Conservation (phyloP, 257 asterid genomes). For the Fraxinus quadrangulata region DNA sequence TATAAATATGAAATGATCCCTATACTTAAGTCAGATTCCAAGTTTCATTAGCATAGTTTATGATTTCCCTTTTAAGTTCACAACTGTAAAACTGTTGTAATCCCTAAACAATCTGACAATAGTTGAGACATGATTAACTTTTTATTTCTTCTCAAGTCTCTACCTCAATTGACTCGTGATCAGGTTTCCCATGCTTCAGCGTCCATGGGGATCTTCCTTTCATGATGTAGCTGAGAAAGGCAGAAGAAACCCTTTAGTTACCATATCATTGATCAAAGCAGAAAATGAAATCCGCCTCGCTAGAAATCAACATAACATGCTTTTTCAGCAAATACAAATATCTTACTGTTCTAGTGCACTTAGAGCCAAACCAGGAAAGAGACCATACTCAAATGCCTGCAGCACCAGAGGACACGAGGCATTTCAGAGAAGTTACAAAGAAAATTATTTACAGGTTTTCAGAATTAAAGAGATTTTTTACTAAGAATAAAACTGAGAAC, state of each 20-base stretch:
- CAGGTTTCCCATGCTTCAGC: slow-evolving; percentile 90
- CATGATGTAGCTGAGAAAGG: slow-evolving; percentile 66
- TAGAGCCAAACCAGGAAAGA: slow-evolving; percentile 81
- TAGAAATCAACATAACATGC: not conserved
- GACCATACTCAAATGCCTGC: slow-evolving; percentile 95
- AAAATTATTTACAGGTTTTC: not conserved
- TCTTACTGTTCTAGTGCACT: slow-evolving; percentile 90
- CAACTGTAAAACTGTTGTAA: not conserved
- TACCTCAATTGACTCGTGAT: slow-evolving; percentile 82
- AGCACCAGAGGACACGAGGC: slow-evolving; percentile 25
- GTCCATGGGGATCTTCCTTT: slow-evolving; percentile 93
- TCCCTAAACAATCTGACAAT: slow-evolving; percentile 13
- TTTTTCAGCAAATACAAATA: slow-evolving; percentile 17
- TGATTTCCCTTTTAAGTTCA: not conserved
- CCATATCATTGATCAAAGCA: not conserved
- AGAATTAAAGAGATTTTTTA: not conserved
- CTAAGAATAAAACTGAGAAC: not conserved
- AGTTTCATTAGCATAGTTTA: not conserved
- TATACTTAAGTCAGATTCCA: slow-evolving; percentile 7
- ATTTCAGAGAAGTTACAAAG: slow-evolving; percentile 9
- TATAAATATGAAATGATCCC: not conserved
- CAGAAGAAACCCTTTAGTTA: slow-evolving; percentile 21
- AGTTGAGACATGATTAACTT: not conserved
- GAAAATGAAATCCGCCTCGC: not conserved
- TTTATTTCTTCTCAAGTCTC: slow-evolving; percentile 25